Evolutionary conservation across 257 asterid genomes (phyloP), one percentile per base, ranked within the genome.

Genomic region (Ilex asprella): DNA sequence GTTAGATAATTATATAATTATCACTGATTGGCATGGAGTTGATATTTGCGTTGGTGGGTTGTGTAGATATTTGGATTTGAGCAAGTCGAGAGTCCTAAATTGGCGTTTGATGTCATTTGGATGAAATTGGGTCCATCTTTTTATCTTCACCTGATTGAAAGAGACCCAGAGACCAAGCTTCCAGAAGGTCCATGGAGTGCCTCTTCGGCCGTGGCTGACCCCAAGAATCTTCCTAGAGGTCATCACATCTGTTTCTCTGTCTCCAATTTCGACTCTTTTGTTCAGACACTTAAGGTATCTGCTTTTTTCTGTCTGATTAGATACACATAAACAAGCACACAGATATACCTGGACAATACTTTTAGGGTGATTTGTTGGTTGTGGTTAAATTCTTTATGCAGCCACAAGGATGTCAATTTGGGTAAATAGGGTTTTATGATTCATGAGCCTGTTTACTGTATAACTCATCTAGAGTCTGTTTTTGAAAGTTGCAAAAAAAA

Each of bases 171-270:
- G 51, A 69, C 79, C 13, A 83, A 67, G 74, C 88, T 87, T 56
- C 97, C 96, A 10, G 95, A 90, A 77, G 90, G 95, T n/a, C 95
- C 91, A 7, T 81, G 79, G 81, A 79, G 78, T 67, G 71, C 92
- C 60, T 27, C 77, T 12, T 75, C 86, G 31, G 79, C 87, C 0
- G 76, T 78, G 15, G 76, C 80, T 2, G 95, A 82, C 64, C 91
- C 96, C 39, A 68, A 67, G 78, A 57, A 79, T 54, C 82, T 87
- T 2, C 85, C 73, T 32, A 80, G 95, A 66, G 95, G 97, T 13
- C 97, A 90, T 78, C 97, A 90, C 78, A 58, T 90, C 73, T 90
- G 97, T 67, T 69, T 90, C 67, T 82, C 75, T 30, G 81, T 90
- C 51, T 76, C 93, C 67, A 66, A 90, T 74, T 83, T 85, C 59